Evolutionary conservation across 768 basidiomycete genomes (phyloP), one percentile per base, ranked within the genome.

Genomic region (Boletus vinaceobasis): DNA sequence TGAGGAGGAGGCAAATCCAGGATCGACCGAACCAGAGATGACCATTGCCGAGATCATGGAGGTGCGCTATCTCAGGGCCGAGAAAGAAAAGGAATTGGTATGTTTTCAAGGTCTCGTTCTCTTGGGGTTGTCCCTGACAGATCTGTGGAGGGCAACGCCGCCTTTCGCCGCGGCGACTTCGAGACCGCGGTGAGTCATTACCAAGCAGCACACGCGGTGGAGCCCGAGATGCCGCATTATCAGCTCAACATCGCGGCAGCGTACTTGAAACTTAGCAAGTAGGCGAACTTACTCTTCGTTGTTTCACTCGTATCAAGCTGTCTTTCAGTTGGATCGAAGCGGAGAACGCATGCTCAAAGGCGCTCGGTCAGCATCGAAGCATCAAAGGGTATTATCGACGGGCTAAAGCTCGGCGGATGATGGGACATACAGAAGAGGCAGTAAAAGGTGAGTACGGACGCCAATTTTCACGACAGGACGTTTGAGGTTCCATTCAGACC

Each of bases 221-320:
- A 89, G 61, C 80, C 86, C 3, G 88, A 89, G 65, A 67, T 89
- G 57, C 86, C 88, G 1, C 82, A 86, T 61, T 90, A 90, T 60
- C 84, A 87, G 62, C 79, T 89, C 35, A 90, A 90, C 62, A 76
- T 89, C 26, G 88, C 88, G 4, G 87, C 87, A 1, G 87, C 88
- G 0, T 77, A 88, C 65, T 67, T 90, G 35, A 90, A 90, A 64
- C 69, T 89, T 44, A 74, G 75, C 69, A 81, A 85, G 88, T 90
- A 68, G 55, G 85, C 72, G 40, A 32, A 21, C 60, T 44, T 35
- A 29, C 27, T 50, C 39, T 43, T 39, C 55, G 44, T 45, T 48
- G 10, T 40, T 35, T 48, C 53, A 52, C 53, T 49, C 52, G 51
- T 54, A 60, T 49, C 64, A 38, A 65, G 48, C 55, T 47, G 40